Evolutionary conservation across 2,329 filamentous ascomycete species (phyloP).

Genomic region (Penicillium crustosum): DNA sequence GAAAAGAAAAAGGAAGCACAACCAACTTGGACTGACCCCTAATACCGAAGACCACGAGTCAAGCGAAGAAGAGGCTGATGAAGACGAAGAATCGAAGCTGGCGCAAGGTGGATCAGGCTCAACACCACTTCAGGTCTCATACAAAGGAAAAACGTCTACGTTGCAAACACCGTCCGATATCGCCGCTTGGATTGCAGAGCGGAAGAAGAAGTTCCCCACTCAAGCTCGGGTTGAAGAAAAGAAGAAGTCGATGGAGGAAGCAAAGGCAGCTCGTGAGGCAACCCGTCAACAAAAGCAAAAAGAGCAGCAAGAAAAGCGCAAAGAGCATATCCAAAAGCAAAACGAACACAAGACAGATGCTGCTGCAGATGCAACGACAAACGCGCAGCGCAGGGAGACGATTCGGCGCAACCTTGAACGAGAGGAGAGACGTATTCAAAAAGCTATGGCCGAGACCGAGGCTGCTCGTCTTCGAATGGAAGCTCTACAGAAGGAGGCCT

Average conservation of each 20-base stretch:
- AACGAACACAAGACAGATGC: slow-evolving; percentile 25
- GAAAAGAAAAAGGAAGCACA: slow-evolving; percentile 47
- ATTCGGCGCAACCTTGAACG: slow-evolving; percentile 57
- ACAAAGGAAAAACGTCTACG: slow-evolving; percentile 55
- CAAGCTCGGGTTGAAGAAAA: slow-evolving; percentile 64
- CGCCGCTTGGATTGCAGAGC: slow-evolving; percentile 75
- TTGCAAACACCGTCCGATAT: slow-evolving; percentile 65
- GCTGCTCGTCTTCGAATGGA: slow-evolving; percentile 39
- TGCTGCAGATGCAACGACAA: slow-evolving; percentile 35
- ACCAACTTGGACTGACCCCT: slow-evolving; percentile 50
- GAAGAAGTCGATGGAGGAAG: slow-evolving; percentile 64
- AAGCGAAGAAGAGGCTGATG: slow-evolving; percentile 42
- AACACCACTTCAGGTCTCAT: slow-evolving; percentile 52
- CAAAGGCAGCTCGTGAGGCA: slow-evolving; percentile 49
- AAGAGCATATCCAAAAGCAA: slow-evolving; percentile 20
- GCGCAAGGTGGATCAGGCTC: slow-evolving; percentile 27
- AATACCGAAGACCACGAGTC: slow-evolving; percentile 48
- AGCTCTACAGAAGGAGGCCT: slow-evolving; percentile 29
- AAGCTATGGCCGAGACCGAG: slow-evolving; percentile 46
- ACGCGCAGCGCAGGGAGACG: slow-evolving; percentile 44
- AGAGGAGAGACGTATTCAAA: slow-evolving; percentile 57
- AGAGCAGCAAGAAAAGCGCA: slow-evolving; percentile 31
- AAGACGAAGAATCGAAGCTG: slow-evolving; percentile 47
- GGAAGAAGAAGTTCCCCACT: slow-evolving; percentile 78
- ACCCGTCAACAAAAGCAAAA: slow-evolving; percentile 42